These are phyloP conservation scores for Hydnomerulius pinastri DNA, from an alignment of 768 basidiomycete genomes.

Conservation along the genomic window DNA sequence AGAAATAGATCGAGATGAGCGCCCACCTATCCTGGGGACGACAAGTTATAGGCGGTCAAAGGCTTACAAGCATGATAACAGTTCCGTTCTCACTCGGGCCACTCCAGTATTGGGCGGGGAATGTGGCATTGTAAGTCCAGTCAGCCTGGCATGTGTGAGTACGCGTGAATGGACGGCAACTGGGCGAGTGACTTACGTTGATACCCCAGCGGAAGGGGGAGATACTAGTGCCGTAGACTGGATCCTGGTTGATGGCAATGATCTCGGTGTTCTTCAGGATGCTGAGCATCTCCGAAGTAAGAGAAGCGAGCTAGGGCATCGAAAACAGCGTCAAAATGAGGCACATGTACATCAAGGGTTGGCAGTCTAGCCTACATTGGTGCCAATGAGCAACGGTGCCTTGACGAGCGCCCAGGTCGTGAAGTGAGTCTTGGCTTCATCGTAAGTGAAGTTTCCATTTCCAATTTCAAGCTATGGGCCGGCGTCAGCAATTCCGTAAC, in stretches of 20 bases:
- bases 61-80: conserved; percentile 62
- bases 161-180: background rate
- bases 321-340: too few relatives aligned
- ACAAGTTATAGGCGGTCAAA: background rate
- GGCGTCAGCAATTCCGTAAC: conserved; percentile 8
- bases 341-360: background rate
- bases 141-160: conserved; percentile 30
- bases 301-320: conserved; percentile 48
- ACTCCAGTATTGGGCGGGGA: conserved; percentile 70
- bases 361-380: conserved; percentile 41
- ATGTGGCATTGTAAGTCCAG: conserved; percentile 39
- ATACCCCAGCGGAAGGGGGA: conserved; percentile 71
- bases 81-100: conserved; percentile 63
- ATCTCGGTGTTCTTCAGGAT: conserved; percentile 65
- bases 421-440: conserved; percentile 69
- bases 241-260: conserved; percentile 67
- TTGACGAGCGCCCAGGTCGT: conserved; percentile 73
- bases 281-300: conserved; percentile 49
- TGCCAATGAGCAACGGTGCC: conserved; percentile 64
- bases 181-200: conserved; percentile 44
- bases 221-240: conserved; percentile 59
- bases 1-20: background rate
- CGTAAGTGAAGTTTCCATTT: conserved; percentile 59
- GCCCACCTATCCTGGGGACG: background rate
- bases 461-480: conserved; percentile 55